Evolutionary conservation across 1,284 basidiomycete species (phyloP).

Genomic region (Pseudozyma flocculosa): DNA sequence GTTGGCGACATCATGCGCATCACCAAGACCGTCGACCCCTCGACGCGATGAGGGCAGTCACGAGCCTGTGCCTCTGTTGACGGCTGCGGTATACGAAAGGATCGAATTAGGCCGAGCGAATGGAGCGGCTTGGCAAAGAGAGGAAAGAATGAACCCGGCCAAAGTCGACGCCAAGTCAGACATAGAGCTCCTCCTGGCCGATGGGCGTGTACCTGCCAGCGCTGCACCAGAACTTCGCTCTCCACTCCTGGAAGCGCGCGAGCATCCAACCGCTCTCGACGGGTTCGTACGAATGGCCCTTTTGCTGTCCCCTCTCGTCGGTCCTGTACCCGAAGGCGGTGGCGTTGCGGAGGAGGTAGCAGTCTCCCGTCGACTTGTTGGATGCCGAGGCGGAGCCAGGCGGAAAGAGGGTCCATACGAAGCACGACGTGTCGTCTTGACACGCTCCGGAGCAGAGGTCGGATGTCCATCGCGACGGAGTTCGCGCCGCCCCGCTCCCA

Average conservation of each 20-base stretch:
- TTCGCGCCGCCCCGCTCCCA: too few species aligned
- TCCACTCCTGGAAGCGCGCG: background rate
- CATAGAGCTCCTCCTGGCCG: background rate
- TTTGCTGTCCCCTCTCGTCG: background rate
- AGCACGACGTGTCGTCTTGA: background rate
- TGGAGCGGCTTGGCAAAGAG: too few species aligned
- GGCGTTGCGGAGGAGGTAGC: background rate
- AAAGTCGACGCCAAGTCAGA: too few species aligned
- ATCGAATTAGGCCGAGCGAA: too few species aligned
- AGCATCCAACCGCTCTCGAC: background rate
- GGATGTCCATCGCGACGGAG: too few species aligned
- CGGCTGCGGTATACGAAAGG: too few species aligned
- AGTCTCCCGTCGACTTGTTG: background rate
- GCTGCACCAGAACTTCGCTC: background rate
- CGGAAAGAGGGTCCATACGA: background rate
- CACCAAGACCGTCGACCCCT: conserved; percentile 36
- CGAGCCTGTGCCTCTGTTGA: too few species aligned
- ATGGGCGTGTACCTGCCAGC: background rate
- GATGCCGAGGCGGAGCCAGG: too few species aligned
- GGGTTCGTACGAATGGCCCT: too few species aligned
- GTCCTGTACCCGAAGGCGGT: background rate
- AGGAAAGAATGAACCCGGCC: too few species aligned
- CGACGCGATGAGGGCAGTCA: background rate
- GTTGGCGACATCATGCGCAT: conserved; percentile 38
- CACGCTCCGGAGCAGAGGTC: background rate